Base-by-base conservation (phyloP, 352 stramenopile species). In the Pythium vanterpoolii region DNA sequence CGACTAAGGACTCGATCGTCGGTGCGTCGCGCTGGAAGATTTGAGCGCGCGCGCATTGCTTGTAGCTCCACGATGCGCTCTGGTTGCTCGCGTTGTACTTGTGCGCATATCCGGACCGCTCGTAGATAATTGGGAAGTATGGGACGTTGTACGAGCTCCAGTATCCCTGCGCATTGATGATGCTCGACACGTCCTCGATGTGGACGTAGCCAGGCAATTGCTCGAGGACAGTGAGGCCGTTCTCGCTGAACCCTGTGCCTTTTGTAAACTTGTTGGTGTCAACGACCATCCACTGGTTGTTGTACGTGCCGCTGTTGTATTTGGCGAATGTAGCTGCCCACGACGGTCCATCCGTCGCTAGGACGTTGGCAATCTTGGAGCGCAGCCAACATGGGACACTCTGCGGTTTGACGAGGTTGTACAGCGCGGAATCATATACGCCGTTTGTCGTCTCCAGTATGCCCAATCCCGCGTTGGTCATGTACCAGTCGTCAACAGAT, bases 101-200 rank as follows among this genome's bases (percentile, higher is more conserved):
- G 8, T 51, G 39, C 7, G 55, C 58, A 60, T 88, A 92, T 1
- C 85, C 85, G 11, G 74, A 83, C 19, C 63, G 56, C 31, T 74
- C 45, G 60, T 91, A 93, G 27, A 89, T 75, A 18, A 66, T 66
- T 0, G 51, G 31, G 44, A 90, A 91, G 66, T 87, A 94, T 4
- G 86, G 83, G n/a, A 93, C 78, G 60, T 93, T 96, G 71, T 91
- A 93, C 4, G 72, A 89, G 5, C 66, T 71, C 80, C 83, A 94
- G 66, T 89, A 96, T 10, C 82, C 81, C 14, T 74, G 56, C 7
- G 45, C n/a, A 45, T 85, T 81, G 30, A 91, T 59, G 8, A 69
- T 34, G 1, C 48, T 40, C 1, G 86, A 90, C 43, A 90, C 54
- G 45, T 94, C 84, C 21, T 70, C 64, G 11, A 69, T 63, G 40